Percentiles rank a stretch among this genome's conserved stretches.
Evolutionary conservation across 176 grass and related monocot genomes (phyloP).

Genomic region (Eleusine coracana): DNA sequence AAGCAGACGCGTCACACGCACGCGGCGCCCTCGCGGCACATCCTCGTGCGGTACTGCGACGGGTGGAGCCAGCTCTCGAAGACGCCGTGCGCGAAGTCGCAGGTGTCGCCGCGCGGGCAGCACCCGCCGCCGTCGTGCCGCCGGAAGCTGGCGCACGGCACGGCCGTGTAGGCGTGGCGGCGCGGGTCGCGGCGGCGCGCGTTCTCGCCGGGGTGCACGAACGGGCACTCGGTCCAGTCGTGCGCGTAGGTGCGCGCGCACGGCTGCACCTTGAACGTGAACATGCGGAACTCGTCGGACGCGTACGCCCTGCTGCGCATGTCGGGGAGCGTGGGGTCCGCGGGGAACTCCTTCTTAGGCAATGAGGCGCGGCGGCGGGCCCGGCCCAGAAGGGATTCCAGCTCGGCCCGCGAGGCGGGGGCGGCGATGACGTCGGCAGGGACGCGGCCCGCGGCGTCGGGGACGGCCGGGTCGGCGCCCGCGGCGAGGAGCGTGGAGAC

Average conservation of each 20-base stretch:
- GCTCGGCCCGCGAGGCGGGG: not conserved
- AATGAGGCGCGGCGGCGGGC: not conserved
- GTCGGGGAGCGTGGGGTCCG: slow-evolving; percentile 68
- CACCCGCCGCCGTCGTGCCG: not conserved
- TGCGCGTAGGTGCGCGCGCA: slow-evolving; percentile 73
- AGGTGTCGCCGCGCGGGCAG: not conserved
- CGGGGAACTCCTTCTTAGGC: slow-evolving; percentile 64
- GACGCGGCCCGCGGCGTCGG: slow-evolving; percentile 3
- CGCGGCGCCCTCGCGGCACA: not conserved
- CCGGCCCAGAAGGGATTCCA: slow-evolving; percentile 41
- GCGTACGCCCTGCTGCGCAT: slow-evolving; percentile 58
- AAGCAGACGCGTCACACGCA: not conserved
- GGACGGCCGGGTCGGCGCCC: slow-evolving; percentile 50
- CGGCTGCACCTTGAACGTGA: slow-evolving; percentile 64
- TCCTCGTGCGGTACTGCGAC: not conserved
- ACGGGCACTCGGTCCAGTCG: slow-evolving; percentile 86
- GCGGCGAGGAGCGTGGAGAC: slow-evolving; percentile 56
- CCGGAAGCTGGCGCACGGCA: slow-evolving; percentile 62
- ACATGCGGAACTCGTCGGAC: slow-evolving; percentile 78
- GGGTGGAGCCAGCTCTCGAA: not conserved
- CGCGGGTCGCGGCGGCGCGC: slow-evolving; percentile 48
- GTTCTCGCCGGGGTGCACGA: slow-evolving; percentile 59
- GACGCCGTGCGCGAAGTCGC: slow-evolving; percentile 1
- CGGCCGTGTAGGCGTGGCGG: slow-evolving; percentile 64
- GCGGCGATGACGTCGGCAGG: slow-evolving; percentile 43